phyloP scores from a whole-genome alignment of 73 alveolate genomes.

The Vitrella brassicaformis region DNA sequence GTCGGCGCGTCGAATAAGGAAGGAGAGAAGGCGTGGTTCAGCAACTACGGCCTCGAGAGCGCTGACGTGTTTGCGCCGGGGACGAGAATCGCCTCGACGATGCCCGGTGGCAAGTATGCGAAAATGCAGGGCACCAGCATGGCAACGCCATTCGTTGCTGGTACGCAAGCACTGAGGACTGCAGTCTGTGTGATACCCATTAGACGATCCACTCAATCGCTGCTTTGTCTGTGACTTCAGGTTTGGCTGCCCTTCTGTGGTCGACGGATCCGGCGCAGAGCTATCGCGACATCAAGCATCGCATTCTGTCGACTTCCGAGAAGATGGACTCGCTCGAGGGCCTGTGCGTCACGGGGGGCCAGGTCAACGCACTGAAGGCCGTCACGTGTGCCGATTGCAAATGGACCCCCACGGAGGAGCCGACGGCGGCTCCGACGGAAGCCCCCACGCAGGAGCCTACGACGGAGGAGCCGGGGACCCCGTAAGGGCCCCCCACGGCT shows the following conservation, averaged over 20 bases:
- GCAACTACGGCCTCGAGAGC: constrained; percentile 13
- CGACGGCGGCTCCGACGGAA: no score
- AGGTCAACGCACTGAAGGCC: constrained; percentile 11
- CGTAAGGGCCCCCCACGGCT: no score
- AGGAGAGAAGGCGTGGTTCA: constrained; percentile 6
- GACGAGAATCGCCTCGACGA: constrained; percentile 16
- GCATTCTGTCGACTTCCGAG: constrained; percentile 4
- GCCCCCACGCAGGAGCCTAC: no score
- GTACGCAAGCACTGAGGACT: constrained; percentile 15
- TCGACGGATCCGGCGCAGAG: not conserved
- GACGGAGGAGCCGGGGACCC: no score
- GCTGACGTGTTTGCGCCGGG: constrained; percentile 36
- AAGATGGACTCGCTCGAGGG: constrained; percentile 10
- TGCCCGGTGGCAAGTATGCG: constrained; percentile 17
- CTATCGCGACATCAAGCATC: constrained; percentile 1
- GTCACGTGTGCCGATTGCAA: no score
- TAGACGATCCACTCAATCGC: no score
- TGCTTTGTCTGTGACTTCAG: no score
- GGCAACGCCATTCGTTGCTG: constrained; percentile 41
- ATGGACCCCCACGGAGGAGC: no score
- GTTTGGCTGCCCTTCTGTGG: no score
- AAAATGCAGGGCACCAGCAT: constrained; percentile 20
- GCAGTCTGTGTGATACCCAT: no score
- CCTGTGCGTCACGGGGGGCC: constrained; percentile 18
- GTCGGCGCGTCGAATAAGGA: constrained; percentile 7